Conservation (phyloP, 2,329 filamentous ascomycete genomes). For the Didymella exigua region DNA sequence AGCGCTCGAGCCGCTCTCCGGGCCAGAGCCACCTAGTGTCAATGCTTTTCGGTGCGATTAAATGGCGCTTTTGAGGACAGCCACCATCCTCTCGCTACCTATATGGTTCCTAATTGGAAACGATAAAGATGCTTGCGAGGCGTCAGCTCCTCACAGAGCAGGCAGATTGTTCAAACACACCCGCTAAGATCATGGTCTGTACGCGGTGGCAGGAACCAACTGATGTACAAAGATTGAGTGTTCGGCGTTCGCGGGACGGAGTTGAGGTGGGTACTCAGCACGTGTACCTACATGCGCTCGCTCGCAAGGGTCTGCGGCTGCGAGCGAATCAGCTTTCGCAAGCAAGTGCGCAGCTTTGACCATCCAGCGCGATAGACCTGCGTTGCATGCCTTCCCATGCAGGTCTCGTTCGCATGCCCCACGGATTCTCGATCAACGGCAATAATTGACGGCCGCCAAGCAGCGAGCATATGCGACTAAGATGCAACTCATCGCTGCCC, state of each 20-base stretch:
- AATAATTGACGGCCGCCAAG: background rate
- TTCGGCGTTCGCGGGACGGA: constrained; percentile 6
- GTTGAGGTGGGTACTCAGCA: constrained; percentile 7
- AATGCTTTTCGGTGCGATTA: constrained; percentile 4
- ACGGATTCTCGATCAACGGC: background rate
- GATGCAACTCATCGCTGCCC: background rate
- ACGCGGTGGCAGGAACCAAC: constrained; percentile 6
- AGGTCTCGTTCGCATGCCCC: constrained; percentile 19
- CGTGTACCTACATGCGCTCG: constrained; percentile 5
- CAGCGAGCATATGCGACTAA: background rate
- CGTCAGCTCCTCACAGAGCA: background rate
- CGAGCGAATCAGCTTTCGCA: background rate
- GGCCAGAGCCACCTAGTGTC: constrained; percentile 5
- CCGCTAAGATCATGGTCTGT: background rate
- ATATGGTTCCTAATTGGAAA: background rate
- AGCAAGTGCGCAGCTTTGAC: constrained; percentile 1
- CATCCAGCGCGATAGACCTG: constrained; percentile 1
- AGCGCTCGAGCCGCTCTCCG: background rate
- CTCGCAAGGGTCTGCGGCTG: constrained; percentile 10
- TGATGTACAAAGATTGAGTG: constrained; percentile 1
- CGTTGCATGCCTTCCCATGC: constrained; percentile 6
- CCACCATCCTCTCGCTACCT: background rate
- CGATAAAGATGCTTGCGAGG: too few species aligned
- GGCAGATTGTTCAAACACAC: background rate
- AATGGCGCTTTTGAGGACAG: constrained; percentile 2